These are phyloP conservation scores for Blakeslea trispora DNA, from an alignment of 371 early-diverging fungal genomes.

Conservation along the genomic window DNA sequence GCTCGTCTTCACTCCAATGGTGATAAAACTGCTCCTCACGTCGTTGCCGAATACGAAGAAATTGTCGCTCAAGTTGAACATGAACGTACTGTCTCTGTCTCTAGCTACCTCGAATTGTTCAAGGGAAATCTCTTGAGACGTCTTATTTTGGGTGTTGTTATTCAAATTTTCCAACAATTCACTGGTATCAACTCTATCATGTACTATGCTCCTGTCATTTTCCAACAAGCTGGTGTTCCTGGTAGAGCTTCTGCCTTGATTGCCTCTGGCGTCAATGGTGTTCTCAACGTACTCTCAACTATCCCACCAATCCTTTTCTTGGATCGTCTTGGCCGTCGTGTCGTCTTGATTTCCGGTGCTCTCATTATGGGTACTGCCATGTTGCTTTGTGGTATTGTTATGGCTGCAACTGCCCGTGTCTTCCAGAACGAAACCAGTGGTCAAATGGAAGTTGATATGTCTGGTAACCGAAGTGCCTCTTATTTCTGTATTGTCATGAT, in stretches of 20 bases:
- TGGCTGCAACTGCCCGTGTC: conserved; percentile 34
- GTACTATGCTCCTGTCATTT: conserved; percentile 69
- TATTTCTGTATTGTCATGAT: conserved; percentile 56
- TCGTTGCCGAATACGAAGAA: conserved; percentile 76
- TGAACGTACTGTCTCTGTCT: conserved; percentile 69
- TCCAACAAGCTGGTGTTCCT: conserved; percentile 66
- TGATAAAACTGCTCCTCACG: conserved; percentile 55
- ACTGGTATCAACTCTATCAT: conserved; percentile 58
- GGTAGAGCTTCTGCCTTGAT: conserved; percentile 55
- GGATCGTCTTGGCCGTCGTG: conserved; percentile 51
- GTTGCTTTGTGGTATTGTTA: conserved; percentile 50
- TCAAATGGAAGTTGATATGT: conserved; percentile 32
- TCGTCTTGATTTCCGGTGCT: conserved; percentile 48
- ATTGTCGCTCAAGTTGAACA: conserved; percentile 69
- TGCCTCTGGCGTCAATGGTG: conserved; percentile 76
- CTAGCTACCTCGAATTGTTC: conserved; percentile 74
- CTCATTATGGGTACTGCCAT: conserved; percentile 45
- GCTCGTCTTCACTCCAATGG: conserved; percentile 72
- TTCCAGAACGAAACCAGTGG: conserved; percentile 7
- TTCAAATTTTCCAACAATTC: conserved; percentile 70
- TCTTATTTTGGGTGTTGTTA: conserved; percentile 67
- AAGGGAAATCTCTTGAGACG: conserved; percentile 61
- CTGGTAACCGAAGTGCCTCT: conserved; percentile 39
- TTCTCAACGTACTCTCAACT: conserved; percentile 71
- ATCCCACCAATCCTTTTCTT: conserved; percentile 72